Conservation (phyloP, 805 yeast genomes). For the Candida peoriensis region DNA sequence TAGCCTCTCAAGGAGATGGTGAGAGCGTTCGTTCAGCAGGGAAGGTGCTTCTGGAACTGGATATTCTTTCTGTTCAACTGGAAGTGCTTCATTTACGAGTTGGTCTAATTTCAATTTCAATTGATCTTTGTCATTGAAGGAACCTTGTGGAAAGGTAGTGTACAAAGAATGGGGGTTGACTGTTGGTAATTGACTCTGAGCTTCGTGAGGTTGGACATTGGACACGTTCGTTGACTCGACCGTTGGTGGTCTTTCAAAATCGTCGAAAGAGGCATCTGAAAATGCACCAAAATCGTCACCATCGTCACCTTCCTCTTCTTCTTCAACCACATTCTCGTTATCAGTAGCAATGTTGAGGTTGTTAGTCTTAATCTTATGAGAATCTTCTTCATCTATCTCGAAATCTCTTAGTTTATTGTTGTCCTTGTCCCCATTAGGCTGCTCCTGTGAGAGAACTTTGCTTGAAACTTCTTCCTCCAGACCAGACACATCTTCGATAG, state of each 20-base stretch:
- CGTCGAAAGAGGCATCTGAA: constrained; percentile 31
- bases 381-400: too few relatives aligned
- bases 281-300: constrained; percentile 30
- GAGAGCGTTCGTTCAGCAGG: constrained; percentile 30
- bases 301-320: constrained; percentile 8
- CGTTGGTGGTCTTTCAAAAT: constrained; percentile 20
- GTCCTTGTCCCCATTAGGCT: too few relatives aligned
- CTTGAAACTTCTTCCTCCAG: too few relatives aligned
- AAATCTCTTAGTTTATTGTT: too few relatives aligned
- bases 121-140: constrained; percentile 7
- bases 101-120: constrained; percentile 7
- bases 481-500: too few relatives aligned
- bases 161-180: neutral
- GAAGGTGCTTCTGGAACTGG: constrained; percentile 8
- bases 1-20: constrained; percentile 40
- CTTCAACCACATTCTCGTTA: neutral
- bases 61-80: constrained; percentile 6
- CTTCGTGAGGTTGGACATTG: neutral
- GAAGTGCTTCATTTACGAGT: constrained; percentile 10
- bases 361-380: too few relatives aligned
- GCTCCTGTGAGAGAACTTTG: too few relatives aligned
- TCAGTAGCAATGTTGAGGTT: too few relatives aligned
- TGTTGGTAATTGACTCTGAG: neutral
- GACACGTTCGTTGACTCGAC: neutral
- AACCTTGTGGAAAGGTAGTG: constrained; percentile 12